These are phyloP conservation scores for Talaromyces sp. DNA, from an alignment of 2,329 filamentous ascomycete species.

Conservation along the genomic window DNA sequence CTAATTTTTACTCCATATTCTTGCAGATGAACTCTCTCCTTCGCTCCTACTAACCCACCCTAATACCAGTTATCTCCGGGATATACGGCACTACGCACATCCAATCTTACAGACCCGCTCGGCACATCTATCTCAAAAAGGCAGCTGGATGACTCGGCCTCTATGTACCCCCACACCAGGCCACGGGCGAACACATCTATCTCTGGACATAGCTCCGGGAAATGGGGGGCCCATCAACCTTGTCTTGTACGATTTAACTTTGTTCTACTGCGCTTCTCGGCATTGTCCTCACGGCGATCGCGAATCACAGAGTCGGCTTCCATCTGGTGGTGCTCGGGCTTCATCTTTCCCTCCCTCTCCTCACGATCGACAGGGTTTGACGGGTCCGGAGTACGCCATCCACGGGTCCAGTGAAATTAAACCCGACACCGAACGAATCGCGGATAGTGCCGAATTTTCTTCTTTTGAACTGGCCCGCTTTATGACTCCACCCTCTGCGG, in stretches of 20 bases:
- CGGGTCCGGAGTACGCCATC: slow-evolving; percentile 21
- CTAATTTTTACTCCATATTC: no score
- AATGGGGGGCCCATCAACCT: not conserved
- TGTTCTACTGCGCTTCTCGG: slow-evolving; percentile 12
- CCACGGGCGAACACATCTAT: slow-evolving; percentile 17
- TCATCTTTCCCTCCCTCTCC: not conserved
- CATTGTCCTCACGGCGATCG: not conserved
- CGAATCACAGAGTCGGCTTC: slow-evolving; percentile 28
- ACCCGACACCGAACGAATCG: slow-evolving; percentile 11
- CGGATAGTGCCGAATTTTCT: slow-evolving; percentile 12
- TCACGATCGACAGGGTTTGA: slow-evolving; percentile 29
- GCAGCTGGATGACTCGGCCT: slow-evolving; percentile 18
- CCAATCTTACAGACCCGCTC: no score
- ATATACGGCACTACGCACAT: no score
- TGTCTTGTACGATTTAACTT: slow-evolving; percentile 11
- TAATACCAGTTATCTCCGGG: no score
- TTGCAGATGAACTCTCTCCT: no score
- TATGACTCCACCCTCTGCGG: not conserved
- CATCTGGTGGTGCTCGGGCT: slow-evolving; percentile 2
- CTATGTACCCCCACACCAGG: slow-evolving; percentile 5
- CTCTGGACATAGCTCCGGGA: slow-evolving; percentile 10
- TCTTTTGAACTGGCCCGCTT: not conserved
- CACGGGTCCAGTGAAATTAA: slow-evolving; percentile 19
- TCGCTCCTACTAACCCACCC: no score
- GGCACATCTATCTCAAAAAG: slow-evolving; percentile 12